Evolutionary conservation across 73 alveolate genomes (phyloP).

Genomic region (Stentor roeselii): DNA sequence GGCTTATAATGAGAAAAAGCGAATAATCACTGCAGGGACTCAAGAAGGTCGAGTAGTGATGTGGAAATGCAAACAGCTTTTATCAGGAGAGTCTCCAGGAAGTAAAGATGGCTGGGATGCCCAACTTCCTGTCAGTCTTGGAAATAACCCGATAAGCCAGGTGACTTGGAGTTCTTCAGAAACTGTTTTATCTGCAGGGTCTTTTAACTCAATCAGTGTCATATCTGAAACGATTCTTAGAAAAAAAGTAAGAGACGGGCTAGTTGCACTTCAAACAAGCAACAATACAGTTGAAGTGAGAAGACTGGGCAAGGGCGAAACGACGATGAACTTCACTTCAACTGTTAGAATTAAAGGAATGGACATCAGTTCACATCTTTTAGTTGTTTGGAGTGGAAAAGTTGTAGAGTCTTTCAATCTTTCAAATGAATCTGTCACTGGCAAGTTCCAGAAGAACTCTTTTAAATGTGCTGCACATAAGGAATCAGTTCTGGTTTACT

Average conservation of each 20-base stretch:
- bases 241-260: slow-evolving; percentile 83
- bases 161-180: slow-evolving; percentile 82
- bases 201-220: slow-evolving; percentile 68
- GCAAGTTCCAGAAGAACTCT: slow-evolving; percentile 73
- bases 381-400: slow-evolving; percentile 88
- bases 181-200: slow-evolving; percentile 75
- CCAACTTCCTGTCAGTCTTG: slow-evolving; percentile 70
- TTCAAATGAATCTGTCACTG: slow-evolving; percentile 38
- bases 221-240: slow-evolving; percentile 81
- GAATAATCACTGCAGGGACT: slow-evolving; percentile 93
- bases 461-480: slow-evolving; percentile 77
- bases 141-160: slow-evolving; percentile 49
- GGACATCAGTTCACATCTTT: slow-evolving; percentile 69
- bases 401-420: slow-evolving; percentile 82
- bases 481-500: slow-evolving; percentile 71
- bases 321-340: slow-evolving; percentile 28
- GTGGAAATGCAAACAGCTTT: slow-evolving; percentile 89
- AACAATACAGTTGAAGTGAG: slow-evolving; percentile 80
- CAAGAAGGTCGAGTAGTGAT: slow-evolving; percentile 87
- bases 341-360: slow-evolving; percentile 88
- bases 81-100: slow-evolving; percentile 85
- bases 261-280: slow-evolving; percentile 83
- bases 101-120: slow-evolving; percentile 96
- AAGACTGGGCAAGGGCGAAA: neutral
- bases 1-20: slow-evolving; percentile 73